Base-by-base conservation (phyloP, 2,329 filamentous ascomycete species). In the Cladosporium oxysporum region DNA sequence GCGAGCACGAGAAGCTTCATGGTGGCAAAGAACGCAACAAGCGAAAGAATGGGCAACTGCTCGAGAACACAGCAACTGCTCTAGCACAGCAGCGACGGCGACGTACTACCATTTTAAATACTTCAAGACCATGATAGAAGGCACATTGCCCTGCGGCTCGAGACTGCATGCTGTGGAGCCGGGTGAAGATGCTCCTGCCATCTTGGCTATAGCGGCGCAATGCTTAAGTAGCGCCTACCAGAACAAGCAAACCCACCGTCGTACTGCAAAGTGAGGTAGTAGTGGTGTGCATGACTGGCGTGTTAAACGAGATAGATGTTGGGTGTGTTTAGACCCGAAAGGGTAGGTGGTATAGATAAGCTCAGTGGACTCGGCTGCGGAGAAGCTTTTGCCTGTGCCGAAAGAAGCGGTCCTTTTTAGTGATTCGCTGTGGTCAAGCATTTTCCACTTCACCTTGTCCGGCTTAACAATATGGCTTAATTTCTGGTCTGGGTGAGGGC, bases 261-360 rank as follows among this genome's bases (percentile, higher is more conserved):
- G 26, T 31, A 49, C 28, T 2, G 26, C 41, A 41, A n/a, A 41
- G 37, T 58, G 33, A 23, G 55, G 55, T 58, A 18, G 55, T 21
- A 41, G 55, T 28, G 23, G n/a, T 35, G 55, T 58, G 55, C 55
- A 55, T 59, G 55, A 47, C 16, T 59, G 23, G 55, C 44, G 58
- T 47, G 50, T 60, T 41, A 28, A 29, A 8, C 21, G 31, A 4
- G 31, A 58, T 35, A 58, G 55, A 35, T 37, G 5, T 41, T 41
- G 18, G 18, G 31, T 26, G n/a, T 7, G 55, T 23, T 41, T 58
- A 60, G 44, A 18, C 58, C 58, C 14, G 58, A 60, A 60, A 41
- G 28, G 58, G 58, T 28, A 60, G 58, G 58, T 60, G 58, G 58
- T 49, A 49, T 41, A 60, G 58, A 60, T 60, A 60, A 60, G 58